phyloP scores from a whole-genome alignment of 192 early-diverging fungal genomes.

The Coemansia sp. region DNA sequence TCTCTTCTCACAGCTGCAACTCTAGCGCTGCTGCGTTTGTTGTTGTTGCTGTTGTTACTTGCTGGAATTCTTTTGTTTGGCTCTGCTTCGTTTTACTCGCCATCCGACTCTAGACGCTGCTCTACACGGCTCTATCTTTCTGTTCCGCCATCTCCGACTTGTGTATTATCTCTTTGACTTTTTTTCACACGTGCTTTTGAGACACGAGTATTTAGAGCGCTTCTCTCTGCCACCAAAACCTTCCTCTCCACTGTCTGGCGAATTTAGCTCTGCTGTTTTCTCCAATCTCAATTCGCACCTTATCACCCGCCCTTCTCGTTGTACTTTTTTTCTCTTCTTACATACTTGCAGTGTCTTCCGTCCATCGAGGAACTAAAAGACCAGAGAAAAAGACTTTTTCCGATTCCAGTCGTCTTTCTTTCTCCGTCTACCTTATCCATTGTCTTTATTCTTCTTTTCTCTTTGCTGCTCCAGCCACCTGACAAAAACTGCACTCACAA shows the following conservation, averaged over 20 bases:
- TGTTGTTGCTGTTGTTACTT: no score
- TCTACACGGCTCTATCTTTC: not conserved
- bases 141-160: not conserved
- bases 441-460: constrained; percentile 3
- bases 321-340: constrained; percentile 4
- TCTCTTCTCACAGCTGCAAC: not conserved
- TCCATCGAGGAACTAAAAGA: not conserved
- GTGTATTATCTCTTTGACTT: constrained; percentile 8
- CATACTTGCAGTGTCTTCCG: not conserved
- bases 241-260: not conserved
- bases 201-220: constrained; percentile 1
- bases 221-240: not conserved
- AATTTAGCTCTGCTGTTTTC: constrained; percentile 6
- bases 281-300: constrained; percentile 3
- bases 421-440: not conserved
- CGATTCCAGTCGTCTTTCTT: not conserved
- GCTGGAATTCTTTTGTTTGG: not conserved
- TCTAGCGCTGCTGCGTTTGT: not conserved
- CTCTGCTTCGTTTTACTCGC: not conserved
- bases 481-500: not conserved
- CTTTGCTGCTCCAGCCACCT: not conserved
- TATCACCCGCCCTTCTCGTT: not conserved
- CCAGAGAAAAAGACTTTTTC: not conserved
- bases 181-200: constrained; percentile 11
- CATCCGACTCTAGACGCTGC: not conserved